Evolutionary conservation across 2,329 filamentous ascomycete species (phyloP).

Genomic region (Arachnomyces sp.): DNA sequence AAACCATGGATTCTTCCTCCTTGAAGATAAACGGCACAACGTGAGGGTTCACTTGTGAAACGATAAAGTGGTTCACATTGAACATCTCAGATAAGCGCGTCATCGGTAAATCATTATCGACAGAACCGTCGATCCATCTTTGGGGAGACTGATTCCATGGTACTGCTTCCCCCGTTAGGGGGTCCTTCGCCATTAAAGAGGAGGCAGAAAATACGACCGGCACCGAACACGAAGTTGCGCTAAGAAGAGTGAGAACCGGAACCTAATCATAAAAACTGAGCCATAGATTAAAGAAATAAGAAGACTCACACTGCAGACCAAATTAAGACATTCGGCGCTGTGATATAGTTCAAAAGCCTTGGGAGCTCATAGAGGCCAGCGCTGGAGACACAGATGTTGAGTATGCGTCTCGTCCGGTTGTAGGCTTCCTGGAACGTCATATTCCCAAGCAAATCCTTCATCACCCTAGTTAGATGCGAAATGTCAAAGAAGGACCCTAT

Average conservation of each 20-base stretch:
- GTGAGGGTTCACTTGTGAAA: constrained; percentile 93
- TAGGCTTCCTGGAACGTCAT: constrained; percentile 95
- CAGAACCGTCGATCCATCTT: constrained; percentile 87
- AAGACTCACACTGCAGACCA: constrained; percentile 77
- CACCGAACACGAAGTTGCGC: constrained; percentile 86
- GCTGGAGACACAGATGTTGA: constrained; percentile 90
- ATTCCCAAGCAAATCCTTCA: constrained; percentile 73
- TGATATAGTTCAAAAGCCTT: constrained; percentile 82
- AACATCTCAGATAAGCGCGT: constrained; percentile 87
- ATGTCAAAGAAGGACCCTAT: constrained; percentile 81
- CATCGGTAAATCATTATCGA: constrained; percentile 91
- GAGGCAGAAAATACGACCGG: constrained; percentile 77
- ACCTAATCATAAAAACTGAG: background rate
- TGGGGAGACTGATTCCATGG: constrained; percentile 83
- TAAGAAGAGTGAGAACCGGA: constrained; percentile 19
- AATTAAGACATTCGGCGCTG: constrained; percentile 87
- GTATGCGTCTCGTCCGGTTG: constrained; percentile 81
- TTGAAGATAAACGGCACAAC: constrained; percentile 77
- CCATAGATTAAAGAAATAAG: background rate
- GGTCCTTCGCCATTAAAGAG: constrained; percentile 75
- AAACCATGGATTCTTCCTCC: constrained; percentile 52
- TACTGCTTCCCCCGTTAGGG: constrained; percentile 64
- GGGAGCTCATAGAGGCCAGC: constrained; percentile 82
- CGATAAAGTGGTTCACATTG: constrained; percentile 97
- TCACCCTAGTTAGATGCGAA: constrained; percentile 68